A percentile compares a stretch with the other conserved stretches of the same genome.
These are phyloP conservation scores for Aspergillus fumigatiaffinis DNA, from an alignment of 2,329 filamentous ascomycete species.

Conservation along the genomic window DNA sequence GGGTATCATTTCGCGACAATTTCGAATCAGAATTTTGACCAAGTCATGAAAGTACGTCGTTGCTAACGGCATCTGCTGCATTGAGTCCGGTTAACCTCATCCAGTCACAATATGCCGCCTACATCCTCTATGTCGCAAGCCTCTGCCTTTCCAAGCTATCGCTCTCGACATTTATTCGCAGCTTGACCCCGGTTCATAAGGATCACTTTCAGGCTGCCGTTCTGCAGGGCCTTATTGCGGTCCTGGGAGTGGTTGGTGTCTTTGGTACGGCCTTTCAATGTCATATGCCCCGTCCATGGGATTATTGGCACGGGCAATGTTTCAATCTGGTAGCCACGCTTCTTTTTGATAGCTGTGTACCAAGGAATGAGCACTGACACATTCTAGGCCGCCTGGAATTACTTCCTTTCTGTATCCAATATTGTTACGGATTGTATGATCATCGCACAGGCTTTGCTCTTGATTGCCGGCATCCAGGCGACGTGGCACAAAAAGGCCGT, in stretches of 20 bases:
- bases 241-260: conserved; percentile 12
- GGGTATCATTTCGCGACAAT: conserved; percentile 16
- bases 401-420: conserved; percentile 16
- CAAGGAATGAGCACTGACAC: background rate
- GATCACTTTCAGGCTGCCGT: conserved; percentile 13
- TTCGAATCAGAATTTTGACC: conserved; percentile 8
- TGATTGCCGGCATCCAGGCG: conserved; percentile 19
- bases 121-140: conserved; percentile 17
- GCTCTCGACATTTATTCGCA: conserved; percentile 18
- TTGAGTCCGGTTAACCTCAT: background rate
- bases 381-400: conserved; percentile 12
- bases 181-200: conserved; percentile 14
- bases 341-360: background rate
- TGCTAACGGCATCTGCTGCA: background rate
- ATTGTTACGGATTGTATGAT: conserved; percentile 21
- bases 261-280: conserved; percentile 19
- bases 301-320: conserved; percentile 16
- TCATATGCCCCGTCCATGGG: conserved; percentile 14
- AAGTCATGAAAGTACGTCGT: conserved; percentile 18
- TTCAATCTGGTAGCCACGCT: conserved; percentile 13
- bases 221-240: conserved; percentile 10
- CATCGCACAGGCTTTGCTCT: conserved; percentile 16
- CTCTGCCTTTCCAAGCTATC: conserved; percentile 22
- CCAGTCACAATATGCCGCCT: conserved; percentile 19
- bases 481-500: conserved; percentile 12